Base-by-base conservation (phyloP, 164 flowering plant species). In the Annona squamosa region DNA sequence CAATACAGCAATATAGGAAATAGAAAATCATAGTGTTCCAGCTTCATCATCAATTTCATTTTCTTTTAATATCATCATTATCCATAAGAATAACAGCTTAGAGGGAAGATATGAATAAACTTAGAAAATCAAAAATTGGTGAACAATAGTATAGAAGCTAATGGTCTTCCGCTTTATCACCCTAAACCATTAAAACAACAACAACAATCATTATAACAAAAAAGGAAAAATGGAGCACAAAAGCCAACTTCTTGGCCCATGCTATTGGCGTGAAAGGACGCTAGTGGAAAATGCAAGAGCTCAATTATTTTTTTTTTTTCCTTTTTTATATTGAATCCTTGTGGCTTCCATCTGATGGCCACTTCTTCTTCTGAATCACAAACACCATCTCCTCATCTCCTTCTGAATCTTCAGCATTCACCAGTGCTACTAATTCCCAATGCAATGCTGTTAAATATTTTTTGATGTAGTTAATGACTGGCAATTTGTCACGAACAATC, bases 321-420 rank as follows among this genome's bases (percentile, higher is more conserved):
- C 37, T 26, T 26, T 26, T 48, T 63, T 83, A 88, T 48, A 84
- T 85, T 17, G 85, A 63, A 57, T 85, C 86, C 81, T 80, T 83
- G 65, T 86, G 67, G 84, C 84, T 84, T 43, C 48, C 76, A 26
- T 79, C 84, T 4, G 91, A 79, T 59, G 84, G 81, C 95, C 95
- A 89, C 73, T 85, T 69, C 76, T 89, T 92, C 89, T 92, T 92
- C 63, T 85, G 92, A 71, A 87, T 80, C 7, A 92, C 68, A 52
- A 90, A 63, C 42, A 89, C 85, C 2, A 70, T 46, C 2, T 87
- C 90, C 7, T 82, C 89, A 56, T 87, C 91, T 57, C 79, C 80
- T 46, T 87, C 87, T 9, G 87, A 74, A 64, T 82, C 88, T 16
- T 80, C 65, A 19, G 82, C 41, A 73, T 84, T 82, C 9, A 80